A percentile compares a stretch with the other conserved stretches of the same genome.
Conservation (phyloP, 2,329 filamentous ascomycete genomes). For the Westerdykella ornata region DNA sequence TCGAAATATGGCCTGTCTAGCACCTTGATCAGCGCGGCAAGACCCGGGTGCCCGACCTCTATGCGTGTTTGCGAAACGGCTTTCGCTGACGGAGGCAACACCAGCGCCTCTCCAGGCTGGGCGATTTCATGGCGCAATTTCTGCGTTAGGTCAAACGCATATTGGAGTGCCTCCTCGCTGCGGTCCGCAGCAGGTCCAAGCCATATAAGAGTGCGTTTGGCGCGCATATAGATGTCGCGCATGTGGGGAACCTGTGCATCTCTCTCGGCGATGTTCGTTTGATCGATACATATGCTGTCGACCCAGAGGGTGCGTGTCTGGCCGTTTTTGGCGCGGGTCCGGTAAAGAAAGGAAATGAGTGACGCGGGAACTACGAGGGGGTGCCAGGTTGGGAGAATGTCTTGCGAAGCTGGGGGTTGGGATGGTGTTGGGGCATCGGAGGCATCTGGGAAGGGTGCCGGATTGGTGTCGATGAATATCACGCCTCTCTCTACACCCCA, state of each 20-base stretch:
- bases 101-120: not conserved
- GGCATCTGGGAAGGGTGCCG: too few relatives aligned
- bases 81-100: not conserved
- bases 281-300: slow-evolving; percentile 9
- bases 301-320: slow-evolving; percentile 4
- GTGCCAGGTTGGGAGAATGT: not conserved
- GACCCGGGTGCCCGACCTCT: not conserved
- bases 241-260: slow-evolving; percentile 6
- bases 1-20: slow-evolving; percentile 7
- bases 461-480: too few relatives aligned
- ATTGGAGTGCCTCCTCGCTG: slow-evolving; percentile 2
- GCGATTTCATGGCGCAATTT: not conserved
- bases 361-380: slow-evolving; percentile 3
- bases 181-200: slow-evolving; percentile 2
- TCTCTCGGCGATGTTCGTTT: slow-evolving; percentile 5
- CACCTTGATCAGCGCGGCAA: slow-evolving; percentile 4
- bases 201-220: slow-evolving; percentile 5
- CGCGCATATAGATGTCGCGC: slow-evolving; percentile 6
- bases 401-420: not conserved
- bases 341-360: slow-evolving; percentile 7
- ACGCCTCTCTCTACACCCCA: not conserved
- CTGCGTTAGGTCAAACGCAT: not conserved
- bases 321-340: not conserved
- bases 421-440: too few relatives aligned
- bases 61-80: not conserved